phyloP scores from a whole-genome alignment of 2,329 filamentous ascomycete species.

The Colletotrichum nymphaeae region DNA sequence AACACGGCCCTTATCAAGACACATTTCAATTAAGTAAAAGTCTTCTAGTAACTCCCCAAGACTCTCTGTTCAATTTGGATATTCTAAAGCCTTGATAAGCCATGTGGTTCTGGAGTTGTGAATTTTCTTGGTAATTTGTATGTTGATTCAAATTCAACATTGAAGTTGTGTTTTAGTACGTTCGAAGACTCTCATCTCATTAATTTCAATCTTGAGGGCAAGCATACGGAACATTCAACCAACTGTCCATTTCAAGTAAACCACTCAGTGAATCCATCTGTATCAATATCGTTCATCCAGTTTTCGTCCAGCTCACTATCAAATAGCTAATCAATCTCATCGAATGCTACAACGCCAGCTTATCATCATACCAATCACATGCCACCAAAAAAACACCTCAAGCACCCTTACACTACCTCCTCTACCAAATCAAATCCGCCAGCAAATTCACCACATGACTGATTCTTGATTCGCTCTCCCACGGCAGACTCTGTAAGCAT shows the following conservation, averaged over 20 bases:
- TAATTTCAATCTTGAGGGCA: accelerated
- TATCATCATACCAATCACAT: neutral
- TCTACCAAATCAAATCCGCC: neutral
- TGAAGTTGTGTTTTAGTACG: accelerated
- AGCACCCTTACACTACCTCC: neutral
- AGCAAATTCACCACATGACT: neutral
- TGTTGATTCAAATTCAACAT: neutral
- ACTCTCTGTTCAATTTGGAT: neutral
- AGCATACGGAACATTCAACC: neutral
- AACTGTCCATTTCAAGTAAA: neutral
- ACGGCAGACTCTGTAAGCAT: neutral
- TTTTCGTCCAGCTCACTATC: neutral
- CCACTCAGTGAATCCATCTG: neutral
- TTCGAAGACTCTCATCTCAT: too few species aligned
- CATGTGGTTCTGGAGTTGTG: neutral
- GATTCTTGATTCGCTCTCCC: neutral
- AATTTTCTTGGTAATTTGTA: neutral
- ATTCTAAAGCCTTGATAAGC: accelerated
- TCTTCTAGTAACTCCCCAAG: neutral
- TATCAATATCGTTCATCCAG: neutral
- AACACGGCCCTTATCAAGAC: neutral
- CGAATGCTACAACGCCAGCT: neutral
- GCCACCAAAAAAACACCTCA: neutral
- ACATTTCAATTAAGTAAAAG: neutral
- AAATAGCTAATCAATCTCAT: too few species aligned